Base-by-base conservation (phyloP, 2,329 filamentous ascomycete species). In the Hymenoscyphus scutula region DNA sequence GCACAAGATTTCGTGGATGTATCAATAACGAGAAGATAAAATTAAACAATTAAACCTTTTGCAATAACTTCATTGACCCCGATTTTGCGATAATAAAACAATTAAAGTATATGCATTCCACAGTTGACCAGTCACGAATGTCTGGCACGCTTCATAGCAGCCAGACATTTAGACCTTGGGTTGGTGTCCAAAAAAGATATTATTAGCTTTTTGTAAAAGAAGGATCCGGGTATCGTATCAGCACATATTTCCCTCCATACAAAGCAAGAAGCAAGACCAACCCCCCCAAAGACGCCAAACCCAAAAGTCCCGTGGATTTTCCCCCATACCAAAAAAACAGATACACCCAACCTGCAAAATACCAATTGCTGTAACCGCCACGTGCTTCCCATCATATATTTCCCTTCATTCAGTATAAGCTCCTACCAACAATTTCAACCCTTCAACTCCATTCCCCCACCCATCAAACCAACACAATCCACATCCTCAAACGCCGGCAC, bases 391-490 rank as follows among this genome's bases (percentile, higher is more conserved):
- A n/a, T 45, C 38, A 7, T 45, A 45, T n/a, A 45, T 10, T 13
- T 8, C 1, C 32, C 15, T 19, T n/a, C 38, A 17, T 45, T n/a
- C 1, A 3, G 38, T 19, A 19, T n/a, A n/a, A n/a, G 7, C 19
- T 2, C n/a, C 15, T 5, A 3, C 38, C 3, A 41, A n/a, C n/a
- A n/a, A n/a, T n/a, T n/a, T 41, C n/a, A 41, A 41, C 38, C 38
- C 38, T n/a, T 41, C 15, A 41, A 17, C 38, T 41, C 38, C 57
- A 59, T 59, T 29, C 57, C 41, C 13, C 41, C 57, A 59, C 57
- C 57, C 41, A 59, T 59, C 27, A 59, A 29, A 5, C 57, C 57
- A 27, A 53, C 29, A 59, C 57, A 59, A 53, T 59, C 57, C 41
- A 59, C 57, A 53, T 59, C 57, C 57, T 59, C 57, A 59, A 53